A percentile compares a stretch with the other conserved stretches of the same genome.
phyloP scores from a whole-genome alignment of 805 yeast species.

The Ogataea methanolica region DNA sequence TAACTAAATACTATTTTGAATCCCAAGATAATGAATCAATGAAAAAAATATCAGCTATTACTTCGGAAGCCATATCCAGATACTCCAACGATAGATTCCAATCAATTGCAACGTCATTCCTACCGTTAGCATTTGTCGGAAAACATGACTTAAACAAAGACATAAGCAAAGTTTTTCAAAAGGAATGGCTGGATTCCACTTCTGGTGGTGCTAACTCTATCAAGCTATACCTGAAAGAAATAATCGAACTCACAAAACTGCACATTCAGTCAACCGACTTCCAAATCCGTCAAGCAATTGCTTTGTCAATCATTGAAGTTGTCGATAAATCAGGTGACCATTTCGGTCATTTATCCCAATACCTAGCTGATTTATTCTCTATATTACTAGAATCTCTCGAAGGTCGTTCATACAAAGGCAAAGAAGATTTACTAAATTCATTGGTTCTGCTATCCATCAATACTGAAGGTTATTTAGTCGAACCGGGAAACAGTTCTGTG shows the following conservation, averaged over 20 bases:
- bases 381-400: slow-evolving; percentile 55
- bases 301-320: slow-evolving; percentile 58
- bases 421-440: slow-evolving; percentile 70
- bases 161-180: slow-evolving; percentile 46
- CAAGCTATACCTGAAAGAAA: slow-evolving; percentile 65
- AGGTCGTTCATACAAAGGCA: slow-evolving; percentile 88
- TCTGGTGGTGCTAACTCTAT: slow-evolving; percentile 71
- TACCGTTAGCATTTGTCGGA: slow-evolving; percentile 79
- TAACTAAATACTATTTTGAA: slow-evolving; percentile 58
- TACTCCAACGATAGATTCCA: slow-evolving; percentile 67
- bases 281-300: slow-evolving; percentile 63
- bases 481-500: slow-evolving; percentile 26
- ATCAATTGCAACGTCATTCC: slow-evolving; percentile 53
- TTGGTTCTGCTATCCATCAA: slow-evolving; percentile 54
- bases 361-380: slow-evolving; percentile 38
- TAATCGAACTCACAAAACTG: slow-evolving; percentile 44
- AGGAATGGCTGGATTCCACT: slow-evolving; percentile 75
- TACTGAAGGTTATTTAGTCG: slow-evolving; percentile 33
- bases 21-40: slow-evolving; percentile 34
- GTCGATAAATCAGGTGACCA: slow-evolving; percentile 39
- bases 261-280: slow-evolving; percentile 58
- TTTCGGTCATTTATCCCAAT: slow-evolving; percentile 12
- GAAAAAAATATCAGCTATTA: slow-evolving; percentile 52
- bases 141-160: slow-evolving; percentile 54
- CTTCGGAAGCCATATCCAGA: slow-evolving; percentile 61